Base-by-base conservation (phyloP, 73 alveolate genomes). In the Blepharisma japonicum region DNA sequence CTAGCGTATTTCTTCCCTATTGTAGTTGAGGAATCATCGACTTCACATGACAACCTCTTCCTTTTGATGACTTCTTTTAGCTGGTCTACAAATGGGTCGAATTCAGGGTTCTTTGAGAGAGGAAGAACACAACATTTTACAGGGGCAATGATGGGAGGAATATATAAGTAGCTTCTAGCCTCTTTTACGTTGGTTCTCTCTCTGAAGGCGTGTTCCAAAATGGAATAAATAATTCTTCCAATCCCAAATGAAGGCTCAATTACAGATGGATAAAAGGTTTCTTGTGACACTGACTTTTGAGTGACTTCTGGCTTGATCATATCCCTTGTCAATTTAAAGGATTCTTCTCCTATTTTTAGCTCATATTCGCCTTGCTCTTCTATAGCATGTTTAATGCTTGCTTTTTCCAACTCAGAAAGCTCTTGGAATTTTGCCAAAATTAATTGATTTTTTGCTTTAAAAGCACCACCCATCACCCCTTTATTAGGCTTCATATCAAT, bases 221-320 rank as follows among this genome's bases (percentile, higher is more conserved):
- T 92, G 71, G 98, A 92, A 76, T 94, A 95, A 42, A 96, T 86
- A 55, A 93, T 91, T 87, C 99, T 90, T 42, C 98, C 98, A 53
- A 96, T 94, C 56, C 99, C 99, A 79, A 95, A 96, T 20, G 99
- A 94, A 21, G 99, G 99, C 74, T 96, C 99, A 68, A 96, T 95
- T 0, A 96, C 99, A 78, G 83, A 83, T 21, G 99, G 99, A 71
- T 82, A 55, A 77, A 76, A 96, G 79, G 91, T 95, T 86, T 96
- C 99, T 89, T 96, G 99, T 68, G 71, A 71, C 11, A 91, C 86
- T 61, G 89, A 95, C 86, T 93, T 91, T 55, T 92, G 95, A 68
- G 80, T 81, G 56, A 88, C 80, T 68, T 94, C 97, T 82, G 94
- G 77, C 68, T 86, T 78, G 18, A 96, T 88, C 72, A 83, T 79